These are phyloP conservation scores for Cordyceps fumosorosea DNA, from an alignment of 2,329 filamentous ascomycete species.

Conservation along the genomic window DNA sequence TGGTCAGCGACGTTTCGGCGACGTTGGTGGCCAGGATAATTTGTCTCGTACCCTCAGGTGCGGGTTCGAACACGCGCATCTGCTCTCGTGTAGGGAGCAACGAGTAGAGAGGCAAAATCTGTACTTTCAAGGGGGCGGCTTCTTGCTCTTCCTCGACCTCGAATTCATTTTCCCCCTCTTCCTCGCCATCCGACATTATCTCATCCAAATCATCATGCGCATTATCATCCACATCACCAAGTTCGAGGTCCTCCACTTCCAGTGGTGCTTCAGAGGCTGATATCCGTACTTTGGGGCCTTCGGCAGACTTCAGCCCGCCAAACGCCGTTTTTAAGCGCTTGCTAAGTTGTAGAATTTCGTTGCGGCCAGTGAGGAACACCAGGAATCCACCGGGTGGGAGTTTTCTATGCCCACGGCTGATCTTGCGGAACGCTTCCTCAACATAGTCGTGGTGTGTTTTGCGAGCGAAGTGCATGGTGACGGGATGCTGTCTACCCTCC, in stretches of 20 bases:
- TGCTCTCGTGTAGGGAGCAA: constrained; percentile 87
- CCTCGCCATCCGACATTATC: constrained; percentile 48
- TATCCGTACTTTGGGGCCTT: constrained; percentile 64
- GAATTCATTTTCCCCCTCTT: constrained; percentile 59
- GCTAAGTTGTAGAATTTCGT: constrained; percentile 80
- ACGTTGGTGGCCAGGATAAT: constrained; percentile 94
- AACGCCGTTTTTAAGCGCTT: constrained; percentile 67
- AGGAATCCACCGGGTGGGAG: constrained; percentile 86
- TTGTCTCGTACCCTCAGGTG: constrained; percentile 74
- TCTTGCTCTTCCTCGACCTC: constrained; percentile 58
- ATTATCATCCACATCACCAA: constrained; percentile 62
- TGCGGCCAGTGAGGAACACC: constrained; percentile 89
- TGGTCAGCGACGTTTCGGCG: constrained; percentile 93
- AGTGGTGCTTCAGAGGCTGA: constrained; percentile 70
- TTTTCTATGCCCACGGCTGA: constrained; percentile 80
- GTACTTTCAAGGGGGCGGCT: constrained; percentile 63
- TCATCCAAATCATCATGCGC: constrained; percentile 56
- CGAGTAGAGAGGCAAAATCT: constrained; percentile 91
- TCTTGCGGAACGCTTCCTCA: constrained; percentile 82
- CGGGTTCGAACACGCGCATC: constrained; percentile 78
- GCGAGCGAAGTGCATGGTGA: constrained; percentile 82
- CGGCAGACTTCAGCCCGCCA: constrained; percentile 48
- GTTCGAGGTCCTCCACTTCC: constrained; percentile 81
- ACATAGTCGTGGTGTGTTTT: constrained; percentile 82
- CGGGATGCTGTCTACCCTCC: constrained; percentile 85